Evolutionary conservation across 2,329 filamentous ascomycete species (phyloP), one percentile per base, ranked within the genome.

Genomic region (Scolecobasidium constrictum): DNA sequence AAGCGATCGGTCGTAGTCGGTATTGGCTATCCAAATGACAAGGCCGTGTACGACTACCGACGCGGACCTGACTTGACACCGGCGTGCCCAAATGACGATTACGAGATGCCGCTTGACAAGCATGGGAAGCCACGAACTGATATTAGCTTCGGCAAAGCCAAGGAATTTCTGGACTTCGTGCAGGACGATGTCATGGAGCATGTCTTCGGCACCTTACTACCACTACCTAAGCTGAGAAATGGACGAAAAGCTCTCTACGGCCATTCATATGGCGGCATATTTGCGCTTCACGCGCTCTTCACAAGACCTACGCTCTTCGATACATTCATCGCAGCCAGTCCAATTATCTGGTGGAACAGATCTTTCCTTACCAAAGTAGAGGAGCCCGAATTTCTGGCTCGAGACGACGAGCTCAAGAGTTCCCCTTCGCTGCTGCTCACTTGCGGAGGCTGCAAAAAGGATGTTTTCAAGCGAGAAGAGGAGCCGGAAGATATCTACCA

Each of bases 261-360:
- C 0, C 69, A 73, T 44, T 72, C 68, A 0, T 70, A 68, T 19
- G 68, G 67, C 2, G 70, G 67, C 0, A 53, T 73, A 1, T 72
- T 72, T 37, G 55, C 60, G 0, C 56, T 73, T 3, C 65, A 71
- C 45, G 55, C 63, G 0, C 55, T 72, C 6, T 64, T 66, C 42
- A 64, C 57, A 0, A 53, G 57, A 3, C 62, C 66, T 0, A 48
- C 52, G 1, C 53, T 62, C 3, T 72, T 72, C 42, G 57, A 70
- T 42, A 61, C 57, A 5, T 69, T 63, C 46, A 57, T 71, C 12
- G 61, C 63, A 2, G 64, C 62, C 4, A 72, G 68, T 20, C 69
- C 68, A 0, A 64, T 62, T 0, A 63, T 70, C 5, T 69, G 61
- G 60, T 73, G 66, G 63, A 70, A 69, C 47, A 40, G 13, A 18